A percentile compares a stretch with the other conserved stretches of the same genome.
phyloP scores from a whole-genome alignment of 2,329 filamentous ascomycete genomes.

The Graphium sp. region DNA sequence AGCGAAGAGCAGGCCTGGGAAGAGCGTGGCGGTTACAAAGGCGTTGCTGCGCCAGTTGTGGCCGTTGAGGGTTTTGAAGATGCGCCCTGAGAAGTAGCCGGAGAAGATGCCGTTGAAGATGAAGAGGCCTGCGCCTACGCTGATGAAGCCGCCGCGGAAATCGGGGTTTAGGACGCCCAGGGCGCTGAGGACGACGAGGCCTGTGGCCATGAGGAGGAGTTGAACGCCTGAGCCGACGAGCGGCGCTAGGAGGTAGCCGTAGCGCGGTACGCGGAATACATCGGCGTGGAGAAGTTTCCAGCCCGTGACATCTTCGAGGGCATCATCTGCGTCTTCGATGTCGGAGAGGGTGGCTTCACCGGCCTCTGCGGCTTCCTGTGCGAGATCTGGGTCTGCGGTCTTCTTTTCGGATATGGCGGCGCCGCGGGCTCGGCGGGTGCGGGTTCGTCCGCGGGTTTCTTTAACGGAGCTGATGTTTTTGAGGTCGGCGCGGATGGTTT shows the following conservation, averaged over 20 bases:
- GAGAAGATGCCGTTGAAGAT: conserved; percentile 72
- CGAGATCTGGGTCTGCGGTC: conserved; percentile 21
- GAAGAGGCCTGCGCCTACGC: conserved; percentile 68
- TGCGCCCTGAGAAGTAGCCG: conserved; percentile 69
- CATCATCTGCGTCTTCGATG: conserved; percentile 45
- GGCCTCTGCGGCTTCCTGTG: conserved; percentile 34
- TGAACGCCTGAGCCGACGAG: conserved; percentile 77
- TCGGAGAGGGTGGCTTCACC: conserved; percentile 31
- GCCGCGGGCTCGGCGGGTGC: conserved; percentile 28
- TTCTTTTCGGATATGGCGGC: too few species aligned
- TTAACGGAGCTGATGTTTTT: conserved; percentile 52
- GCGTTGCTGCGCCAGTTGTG: conserved; percentile 61
- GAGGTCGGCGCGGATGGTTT: conserved; percentile 65
- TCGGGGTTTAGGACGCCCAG: conserved; percentile 70
- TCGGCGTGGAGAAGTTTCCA: conserved; percentile 87
- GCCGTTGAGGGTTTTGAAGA: conserved; percentile 74
- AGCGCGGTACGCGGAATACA: conserved; percentile 60
- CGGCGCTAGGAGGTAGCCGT: conserved; percentile 60
- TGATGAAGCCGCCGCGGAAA: conserved; percentile 80
- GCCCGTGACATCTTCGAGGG: conserved; percentile 63
- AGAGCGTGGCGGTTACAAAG: conserved; percentile 57
- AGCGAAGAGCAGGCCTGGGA: conserved; percentile 62
- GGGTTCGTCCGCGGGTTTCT: conserved; percentile 49
- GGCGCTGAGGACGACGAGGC: conserved; percentile 55
- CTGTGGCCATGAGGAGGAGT: conserved; percentile 64